These are phyloP conservation scores for Aspergillus wentii DNA, from an alignment of 495 filamentous ascomycete genomes.

Conservation along the genomic window DNA sequence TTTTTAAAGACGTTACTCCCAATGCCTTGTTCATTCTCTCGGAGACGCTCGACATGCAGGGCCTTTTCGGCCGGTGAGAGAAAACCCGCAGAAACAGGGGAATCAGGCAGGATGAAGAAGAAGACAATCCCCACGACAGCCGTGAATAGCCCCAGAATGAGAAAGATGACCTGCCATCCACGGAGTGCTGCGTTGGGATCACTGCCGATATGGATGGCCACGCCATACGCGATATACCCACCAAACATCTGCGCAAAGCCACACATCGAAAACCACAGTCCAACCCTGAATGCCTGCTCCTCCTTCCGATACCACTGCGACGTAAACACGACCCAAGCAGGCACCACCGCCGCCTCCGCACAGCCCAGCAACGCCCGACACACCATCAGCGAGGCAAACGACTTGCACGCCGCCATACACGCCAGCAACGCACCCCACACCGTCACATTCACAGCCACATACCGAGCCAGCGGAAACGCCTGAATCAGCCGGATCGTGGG, in stretches of 20 bases:
- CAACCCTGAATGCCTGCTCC: constrained; percentile 45
- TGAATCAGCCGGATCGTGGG: constrained; percentile 42
- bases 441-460: constrained; percentile 43
- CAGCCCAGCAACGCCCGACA: constrained; percentile 55
- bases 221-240: constrained; percentile 52
- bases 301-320: constrained; percentile 49
- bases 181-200: constrained; percentile 22
- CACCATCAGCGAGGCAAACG: constrained; percentile 32
- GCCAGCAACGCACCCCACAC: constrained; percentile 54
- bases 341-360: constrained; percentile 56
- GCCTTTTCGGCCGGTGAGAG: constrained; percentile 48
- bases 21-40: constrained; percentile 53
- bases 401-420: constrained; percentile 43
- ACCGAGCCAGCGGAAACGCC: constrained; percentile 44
- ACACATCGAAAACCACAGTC: constrained; percentile 51
- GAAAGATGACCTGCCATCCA: constrained; percentile 58
- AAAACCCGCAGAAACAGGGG: constrained; percentile 53
- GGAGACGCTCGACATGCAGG: constrained; percentile 51
- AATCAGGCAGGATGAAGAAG: constrained; percentile 55
- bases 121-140: constrained; percentile 46
- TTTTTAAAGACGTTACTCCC: constrained; percentile 56
- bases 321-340: constrained; percentile 41
- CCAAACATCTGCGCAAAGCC: constrained; percentile 50
- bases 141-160: constrained; percentile 54
- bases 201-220: constrained; percentile 34